Conservation (phyloP, 441 rosid species). For the Arabidopsis hybrid region DNA sequence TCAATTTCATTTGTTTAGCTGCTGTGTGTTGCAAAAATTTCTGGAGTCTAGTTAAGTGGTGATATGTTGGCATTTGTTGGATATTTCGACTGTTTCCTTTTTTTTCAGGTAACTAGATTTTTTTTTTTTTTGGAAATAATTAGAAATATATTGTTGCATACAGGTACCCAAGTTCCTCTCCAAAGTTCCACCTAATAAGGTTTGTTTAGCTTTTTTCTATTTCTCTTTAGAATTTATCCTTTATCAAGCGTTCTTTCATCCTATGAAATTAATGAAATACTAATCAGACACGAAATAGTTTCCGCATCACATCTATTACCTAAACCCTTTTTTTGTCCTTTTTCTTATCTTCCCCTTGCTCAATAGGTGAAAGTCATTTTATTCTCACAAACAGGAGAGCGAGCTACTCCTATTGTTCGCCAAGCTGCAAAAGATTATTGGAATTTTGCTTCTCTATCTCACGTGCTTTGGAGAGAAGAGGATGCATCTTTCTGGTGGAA, state of each 20-base stretch:
- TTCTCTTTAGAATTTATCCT: conserved; percentile 8
- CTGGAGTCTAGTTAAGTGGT: conserved; percentile 27
- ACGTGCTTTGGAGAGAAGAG: conserved; percentile 90
- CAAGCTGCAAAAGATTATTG: conserved; percentile 81
- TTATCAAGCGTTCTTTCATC: conserved; percentile 23
- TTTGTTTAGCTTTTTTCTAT: conserved; percentile 26
- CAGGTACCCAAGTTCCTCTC: conserved; percentile 47
- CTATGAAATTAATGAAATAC: conserved; percentile 9
- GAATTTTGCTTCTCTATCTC: conserved; percentile 83
- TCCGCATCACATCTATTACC: conserved; percentile 22
- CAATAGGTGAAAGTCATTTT: conserved; percentile 87
- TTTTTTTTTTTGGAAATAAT: not conserved
- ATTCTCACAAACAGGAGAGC: conserved; percentile 98
- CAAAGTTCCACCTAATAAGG: conserved; percentile 51
- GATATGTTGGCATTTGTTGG: conserved; percentile 19
- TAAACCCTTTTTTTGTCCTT: conserved; percentile 15
- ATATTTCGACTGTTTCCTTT: conserved; percentile 3
- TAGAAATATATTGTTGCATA: conserved; percentile 12
- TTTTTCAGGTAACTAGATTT: not conserved
- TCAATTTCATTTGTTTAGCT: conserved; percentile 24
- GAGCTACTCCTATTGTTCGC: conserved; percentile 88
- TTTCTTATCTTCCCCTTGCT: conserved; percentile 33
- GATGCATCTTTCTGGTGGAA: conserved; percentile 98
- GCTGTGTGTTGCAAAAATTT: conserved; percentile 4
- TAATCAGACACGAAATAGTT: conserved; percentile 6